Evolutionary conservation across 2,329 filamentous ascomycete genomes (phyloP).

Genomic region (Clathrospora elynae): DNA sequence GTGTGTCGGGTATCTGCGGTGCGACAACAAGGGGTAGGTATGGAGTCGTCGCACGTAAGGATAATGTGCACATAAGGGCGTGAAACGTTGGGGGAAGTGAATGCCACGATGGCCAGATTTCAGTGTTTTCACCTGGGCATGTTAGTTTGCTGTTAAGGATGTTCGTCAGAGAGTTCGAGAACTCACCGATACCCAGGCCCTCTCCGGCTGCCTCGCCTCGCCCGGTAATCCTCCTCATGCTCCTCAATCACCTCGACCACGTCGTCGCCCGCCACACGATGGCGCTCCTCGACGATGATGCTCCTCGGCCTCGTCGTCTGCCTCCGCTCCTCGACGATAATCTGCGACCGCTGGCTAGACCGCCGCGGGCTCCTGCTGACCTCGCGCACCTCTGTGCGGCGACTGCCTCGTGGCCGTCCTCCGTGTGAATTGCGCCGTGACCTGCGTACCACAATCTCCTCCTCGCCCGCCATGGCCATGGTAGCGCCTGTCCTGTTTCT

Average conservation of each 20-base stretch:
- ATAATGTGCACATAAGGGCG: neutral
- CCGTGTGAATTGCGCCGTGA: constrained; percentile 38
- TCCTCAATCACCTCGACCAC: constrained; percentile 66
- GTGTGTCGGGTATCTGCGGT: constrained; percentile 8
- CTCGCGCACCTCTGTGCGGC: constrained; percentile 45
- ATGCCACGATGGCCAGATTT: neutral
- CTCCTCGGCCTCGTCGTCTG: constrained; percentile 38
- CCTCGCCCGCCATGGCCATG: constrained; percentile 53
- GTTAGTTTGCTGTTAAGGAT: neutral
- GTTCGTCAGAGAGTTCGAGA: neutral
- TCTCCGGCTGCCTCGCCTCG: constrained; percentile 46
- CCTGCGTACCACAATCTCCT: constrained; percentile 62
- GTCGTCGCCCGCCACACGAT: constrained; percentile 56
- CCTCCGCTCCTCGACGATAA: constrained; percentile 48
- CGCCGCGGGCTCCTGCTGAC: constrained; percentile 46
- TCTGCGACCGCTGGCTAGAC: constrained; percentile 37
- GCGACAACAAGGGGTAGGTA: neutral
- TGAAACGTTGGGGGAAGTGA: neutral
- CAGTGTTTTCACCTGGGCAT: constrained; percentile 8
- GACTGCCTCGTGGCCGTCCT: constrained; percentile 38
- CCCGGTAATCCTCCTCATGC: constrained; percentile 53
- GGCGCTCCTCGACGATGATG: constrained; percentile 53
- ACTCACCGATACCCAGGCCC: constrained; percentile 57
- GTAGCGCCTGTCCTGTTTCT: constrained; percentile 37
- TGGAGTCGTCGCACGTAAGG: neutral